These are phyloP conservation scores for Plenodomus lindquistii DNA, from an alignment of 2,329 filamentous ascomycete genomes.

Conservation along the genomic window DNA sequence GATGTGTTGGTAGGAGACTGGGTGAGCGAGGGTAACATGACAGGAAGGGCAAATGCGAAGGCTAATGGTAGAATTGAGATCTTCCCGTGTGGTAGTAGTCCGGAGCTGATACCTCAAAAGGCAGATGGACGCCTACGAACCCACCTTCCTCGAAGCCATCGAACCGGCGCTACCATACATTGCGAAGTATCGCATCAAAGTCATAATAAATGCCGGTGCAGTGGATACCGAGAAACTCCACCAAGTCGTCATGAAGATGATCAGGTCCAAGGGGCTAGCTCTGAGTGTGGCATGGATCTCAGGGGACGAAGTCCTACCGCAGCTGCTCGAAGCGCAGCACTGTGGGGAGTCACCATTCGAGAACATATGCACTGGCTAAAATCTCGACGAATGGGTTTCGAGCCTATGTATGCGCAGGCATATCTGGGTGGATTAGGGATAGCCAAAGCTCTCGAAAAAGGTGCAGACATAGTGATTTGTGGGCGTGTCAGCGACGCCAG, in stretches of 20 bases:
- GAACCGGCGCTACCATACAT: conserved; percentile 45
- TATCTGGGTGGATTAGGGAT: conserved; percentile 53
- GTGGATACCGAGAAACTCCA: conserved; percentile 35
- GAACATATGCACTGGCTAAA: conserved; percentile 47
- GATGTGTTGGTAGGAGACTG: conserved; percentile 40
- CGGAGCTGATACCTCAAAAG: conserved; percentile 11
- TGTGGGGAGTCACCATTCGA: conserved; percentile 43
- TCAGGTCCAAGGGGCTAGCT: conserved; percentile 23
- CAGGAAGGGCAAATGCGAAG: conserved; percentile 27
- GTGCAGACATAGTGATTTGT: conserved; percentile 51
- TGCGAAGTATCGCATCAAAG: conserved; percentile 37
- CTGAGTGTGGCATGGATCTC: conserved; percentile 47
- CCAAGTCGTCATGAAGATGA: conserved; percentile 28
- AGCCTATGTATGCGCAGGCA: conserved; percentile 42
- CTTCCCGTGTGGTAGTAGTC: too few species aligned
- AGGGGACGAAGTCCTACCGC: conserved; percentile 48
- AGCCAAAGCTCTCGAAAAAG: conserved; percentile 45
- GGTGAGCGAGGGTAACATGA: conserved; percentile 41
- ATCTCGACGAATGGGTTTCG: conserved; percentile 41
- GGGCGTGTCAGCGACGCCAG: conserved; percentile 51
- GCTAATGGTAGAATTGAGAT: conserved; percentile 15
- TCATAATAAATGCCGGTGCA: conserved; percentile 42
- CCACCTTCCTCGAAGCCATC: conserved; percentile 56
- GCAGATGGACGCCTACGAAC: conserved; percentile 52
- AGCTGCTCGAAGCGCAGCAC: conserved; percentile 39